Evolutionary conservation across 2,329 filamentous ascomycete genomes (phyloP).

Genomic region (Trichoderma lentiforme): DNA sequence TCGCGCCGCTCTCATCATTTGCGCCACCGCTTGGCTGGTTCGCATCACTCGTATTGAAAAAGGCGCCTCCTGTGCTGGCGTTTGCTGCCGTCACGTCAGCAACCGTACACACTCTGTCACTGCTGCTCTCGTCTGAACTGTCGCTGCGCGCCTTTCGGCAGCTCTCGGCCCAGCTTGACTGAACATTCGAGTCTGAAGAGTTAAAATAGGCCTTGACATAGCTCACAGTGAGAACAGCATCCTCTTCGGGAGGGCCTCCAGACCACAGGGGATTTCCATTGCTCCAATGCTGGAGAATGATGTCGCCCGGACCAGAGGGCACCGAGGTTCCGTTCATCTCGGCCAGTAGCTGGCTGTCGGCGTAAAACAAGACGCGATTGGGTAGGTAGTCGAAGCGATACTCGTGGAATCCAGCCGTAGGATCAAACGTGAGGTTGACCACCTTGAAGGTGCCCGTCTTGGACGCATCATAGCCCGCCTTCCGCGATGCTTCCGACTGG

Average conservation of each 20-base stretch:
- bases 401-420: constrained; percentile 66
- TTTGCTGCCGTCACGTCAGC: constrained; percentile 24
- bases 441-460: constrained; percentile 56
- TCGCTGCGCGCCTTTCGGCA: constrained; percentile 18
- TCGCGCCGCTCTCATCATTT: background rate
- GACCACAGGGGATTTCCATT: constrained; percentile 72
- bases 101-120: constrained; percentile 26
- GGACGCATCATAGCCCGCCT: constrained; percentile 60
- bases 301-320: constrained; percentile 59
- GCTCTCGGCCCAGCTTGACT: constrained; percentile 10
- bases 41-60: constrained; percentile 18
- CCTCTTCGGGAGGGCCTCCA: constrained; percentile 61
- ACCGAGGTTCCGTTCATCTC: constrained; percentile 55
- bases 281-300: constrained; percentile 74
- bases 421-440: constrained; percentile 62
- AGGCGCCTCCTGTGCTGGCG: constrained; percentile 24
- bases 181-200: constrained; percentile 46
- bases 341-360: constrained; percentile 57
- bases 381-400: constrained; percentile 75
- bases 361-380: constrained; percentile 63
- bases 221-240: constrained; percentile 61
- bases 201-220: constrained; percentile 83
- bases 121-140: background rate
- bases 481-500: constrained; percentile 60
- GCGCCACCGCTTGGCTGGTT: background rate